phyloP scores from a whole-genome alignment of 495 filamentous ascomycete species.

The Acidiella bohemica region DNA sequence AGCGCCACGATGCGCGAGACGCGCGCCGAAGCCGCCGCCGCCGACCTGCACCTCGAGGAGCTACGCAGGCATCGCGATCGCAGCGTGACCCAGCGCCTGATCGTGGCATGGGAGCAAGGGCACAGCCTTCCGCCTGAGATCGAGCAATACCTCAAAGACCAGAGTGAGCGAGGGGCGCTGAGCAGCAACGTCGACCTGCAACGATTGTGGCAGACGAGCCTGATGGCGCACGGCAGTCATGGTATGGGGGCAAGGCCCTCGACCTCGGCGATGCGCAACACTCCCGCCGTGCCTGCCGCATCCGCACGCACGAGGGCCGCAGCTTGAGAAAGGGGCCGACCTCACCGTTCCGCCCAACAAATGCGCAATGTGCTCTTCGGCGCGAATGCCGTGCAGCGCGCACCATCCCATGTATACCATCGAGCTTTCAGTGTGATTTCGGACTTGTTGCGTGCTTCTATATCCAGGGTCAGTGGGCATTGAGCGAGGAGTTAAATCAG shows the following conservation, averaged over 20 bases:
- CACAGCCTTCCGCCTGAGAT: conserved; percentile 15
- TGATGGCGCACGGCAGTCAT: neutral
- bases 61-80: conserved; percentile 8
- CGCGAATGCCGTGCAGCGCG: too few species aligned
- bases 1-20: conserved; percentile 8
- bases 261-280: too few species aligned
- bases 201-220: neutral
- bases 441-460: too few species aligned
- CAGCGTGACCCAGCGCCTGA: conserved; percentile 11
- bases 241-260: neutral
- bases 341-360: too few species aligned
- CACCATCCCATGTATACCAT: too few species aligned
- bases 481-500: too few species aligned
- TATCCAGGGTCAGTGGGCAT: too few species aligned
- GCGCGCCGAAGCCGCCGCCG: conserved; percentile 6
- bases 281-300: neutral
- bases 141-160: conserved; percentile 18
- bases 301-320: neutral
- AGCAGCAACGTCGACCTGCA: conserved; percentile 1
- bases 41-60: conserved; percentile 7
- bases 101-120: conserved; percentile 10
- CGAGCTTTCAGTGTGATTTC: too few species aligned
- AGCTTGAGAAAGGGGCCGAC: neutral
- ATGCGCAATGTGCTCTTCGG: too few species aligned
- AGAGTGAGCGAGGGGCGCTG: conserved; percentile 14